Evolutionary conservation across 495 filamentous ascomycete species (phyloP).

Genomic region (Trichoderma erinaceum): DNA sequence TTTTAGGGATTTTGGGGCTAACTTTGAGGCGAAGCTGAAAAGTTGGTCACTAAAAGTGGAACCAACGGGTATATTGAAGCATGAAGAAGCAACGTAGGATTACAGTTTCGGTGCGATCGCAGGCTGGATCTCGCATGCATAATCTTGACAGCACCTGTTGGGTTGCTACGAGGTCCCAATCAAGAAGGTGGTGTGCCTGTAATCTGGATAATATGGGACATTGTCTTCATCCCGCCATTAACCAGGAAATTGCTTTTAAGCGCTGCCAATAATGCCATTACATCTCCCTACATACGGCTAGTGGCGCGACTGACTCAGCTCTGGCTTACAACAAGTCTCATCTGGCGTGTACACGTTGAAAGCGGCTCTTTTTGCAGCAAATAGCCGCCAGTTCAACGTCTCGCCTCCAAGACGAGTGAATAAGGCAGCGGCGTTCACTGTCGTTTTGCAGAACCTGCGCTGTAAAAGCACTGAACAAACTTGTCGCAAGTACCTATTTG

Average conservation of each 20-base stretch:
- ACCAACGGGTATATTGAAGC: not conserved
- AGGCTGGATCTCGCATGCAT: not conserved
- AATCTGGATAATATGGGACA: not conserved
- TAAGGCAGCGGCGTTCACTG: too few relatives aligned
- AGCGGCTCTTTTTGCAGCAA: not conserved
- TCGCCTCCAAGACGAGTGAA: too few relatives aligned
- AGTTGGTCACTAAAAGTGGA: too few relatives aligned
- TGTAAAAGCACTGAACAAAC: too few relatives aligned
- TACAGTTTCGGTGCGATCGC: not conserved
- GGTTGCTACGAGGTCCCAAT: not conserved
- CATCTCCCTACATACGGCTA: not conserved
- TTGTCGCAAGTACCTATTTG: not conserved
- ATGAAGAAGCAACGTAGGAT: not conserved
- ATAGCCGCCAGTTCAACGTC: too few relatives aligned
- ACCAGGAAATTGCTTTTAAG: not conserved
- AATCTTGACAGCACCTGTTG: not conserved
- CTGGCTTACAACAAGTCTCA: too few relatives aligned
- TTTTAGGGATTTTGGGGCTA: too few relatives aligned
- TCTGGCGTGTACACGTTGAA: not conserved
- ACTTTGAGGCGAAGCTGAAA: too few relatives aligned
- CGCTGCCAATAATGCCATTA: conserved; percentile 3
- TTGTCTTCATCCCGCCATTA: not conserved
- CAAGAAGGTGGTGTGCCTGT: not conserved
- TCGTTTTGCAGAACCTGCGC: too few relatives aligned
- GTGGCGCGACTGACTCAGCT: not conserved